phyloP scores from a whole-genome alignment of 2,329 filamentous ascomycete genomes.

The Elsinoe necatrix region DNA sequence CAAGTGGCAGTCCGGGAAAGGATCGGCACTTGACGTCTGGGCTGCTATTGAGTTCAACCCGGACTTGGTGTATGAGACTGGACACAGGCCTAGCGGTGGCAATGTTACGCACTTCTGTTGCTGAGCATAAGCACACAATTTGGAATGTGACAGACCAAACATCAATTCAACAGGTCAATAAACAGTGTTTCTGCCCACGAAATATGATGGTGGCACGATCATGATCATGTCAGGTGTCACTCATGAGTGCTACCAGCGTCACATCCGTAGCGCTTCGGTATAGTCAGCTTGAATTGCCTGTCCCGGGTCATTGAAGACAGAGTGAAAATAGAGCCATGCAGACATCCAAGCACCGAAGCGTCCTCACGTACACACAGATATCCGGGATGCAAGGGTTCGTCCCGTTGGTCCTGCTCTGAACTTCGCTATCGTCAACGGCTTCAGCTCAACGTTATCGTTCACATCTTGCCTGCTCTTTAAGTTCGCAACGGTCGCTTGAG shows the following conservation, averaged over 20 bases:
- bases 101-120: conserved; percentile 13
- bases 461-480: background rate
- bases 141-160: background rate
- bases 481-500: background rate
- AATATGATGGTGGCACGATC: too few species aligned
- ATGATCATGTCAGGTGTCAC: too few species aligned
- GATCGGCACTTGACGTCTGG: conserved; percentile 7
- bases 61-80: conserved; percentile 9
- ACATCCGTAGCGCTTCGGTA: too few species aligned
- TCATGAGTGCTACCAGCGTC: too few species aligned
- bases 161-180: background rate
- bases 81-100: background rate
- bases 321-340: too few species aligned
- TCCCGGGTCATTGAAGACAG: too few species aligned
- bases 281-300: too few species aligned
- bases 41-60: conserved; percentile 12
- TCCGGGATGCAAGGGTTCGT: too few species aligned
- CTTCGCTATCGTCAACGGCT: background rate
- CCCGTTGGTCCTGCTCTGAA: too few species aligned
- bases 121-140: background rate
- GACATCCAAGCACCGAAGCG: too few species aligned
- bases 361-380: too few species aligned
- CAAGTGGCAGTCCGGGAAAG: conserved; percentile 6
- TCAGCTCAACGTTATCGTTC: background rate
- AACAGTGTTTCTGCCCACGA: background rate